These are phyloP conservation scores for Ottelia alismoides DNA, from an alignment of 106 monocot species.

Conservation along the genomic window DNA sequence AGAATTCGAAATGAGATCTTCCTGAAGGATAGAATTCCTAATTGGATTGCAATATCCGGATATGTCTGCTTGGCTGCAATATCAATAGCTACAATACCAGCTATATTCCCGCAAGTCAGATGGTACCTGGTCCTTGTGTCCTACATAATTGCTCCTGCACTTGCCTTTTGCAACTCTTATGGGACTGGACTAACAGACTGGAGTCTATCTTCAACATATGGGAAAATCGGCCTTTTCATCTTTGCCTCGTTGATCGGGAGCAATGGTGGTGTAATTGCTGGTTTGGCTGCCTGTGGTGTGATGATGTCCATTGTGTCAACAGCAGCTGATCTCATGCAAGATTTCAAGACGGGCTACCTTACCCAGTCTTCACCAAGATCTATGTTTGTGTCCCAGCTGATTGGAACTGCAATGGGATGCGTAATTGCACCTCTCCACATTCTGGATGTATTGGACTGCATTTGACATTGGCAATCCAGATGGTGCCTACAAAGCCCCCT, in stretches of 20 bases:
- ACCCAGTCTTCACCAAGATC: conserved; percentile 78
- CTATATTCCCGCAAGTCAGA: conserved; percentile 65
- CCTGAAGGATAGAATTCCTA: conserved; percentile 52
- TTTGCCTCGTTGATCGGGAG: conserved; percentile 61
- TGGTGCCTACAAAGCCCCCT: conserved; percentile 72
- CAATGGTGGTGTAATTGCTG: conserved; percentile 80
- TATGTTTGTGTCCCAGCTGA: conserved; percentile 75
- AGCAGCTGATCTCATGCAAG: conserved; percentile 87
- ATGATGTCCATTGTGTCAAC: conserved; percentile 95
- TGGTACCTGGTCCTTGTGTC: conserved; percentile 61
- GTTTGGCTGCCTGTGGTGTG: conserved; percentile 79
- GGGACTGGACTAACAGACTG: conserved; percentile 83
- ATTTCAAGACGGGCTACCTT: conserved; percentile 84
- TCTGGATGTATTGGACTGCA: conserved; percentile 84
- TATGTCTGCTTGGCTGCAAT: conserved; percentile 61
- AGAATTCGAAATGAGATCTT: conserved; percentile 34
- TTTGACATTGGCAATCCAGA: conserved; percentile 67
- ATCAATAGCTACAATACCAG: conserved; percentile 57
- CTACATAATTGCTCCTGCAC: conserved; percentile 60
- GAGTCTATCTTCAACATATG: conserved; percentile 71
- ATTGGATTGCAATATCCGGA: conserved; percentile 57
- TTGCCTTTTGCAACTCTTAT: conserved; percentile 92
- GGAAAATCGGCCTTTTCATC: conserved; percentile 75
- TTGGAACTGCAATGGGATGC: conserved; percentile 71
- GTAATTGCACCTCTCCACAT: conserved; percentile 69